phyloP scores from a whole-genome alignment of 2,329 filamentous ascomycete species.

The Amauroascus niger region DNA sequence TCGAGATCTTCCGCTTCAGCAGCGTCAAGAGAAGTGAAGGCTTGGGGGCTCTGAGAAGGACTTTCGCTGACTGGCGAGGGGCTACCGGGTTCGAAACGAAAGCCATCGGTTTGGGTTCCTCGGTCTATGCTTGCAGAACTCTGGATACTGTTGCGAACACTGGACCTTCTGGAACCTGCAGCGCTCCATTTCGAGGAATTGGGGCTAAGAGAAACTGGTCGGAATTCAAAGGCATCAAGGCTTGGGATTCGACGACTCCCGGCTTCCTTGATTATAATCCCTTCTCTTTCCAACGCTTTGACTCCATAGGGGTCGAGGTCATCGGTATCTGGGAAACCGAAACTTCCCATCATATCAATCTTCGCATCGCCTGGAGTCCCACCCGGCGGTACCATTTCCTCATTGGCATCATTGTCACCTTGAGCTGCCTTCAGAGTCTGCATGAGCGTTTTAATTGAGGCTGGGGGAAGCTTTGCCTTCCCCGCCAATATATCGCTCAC shows the following conservation, averaged over 20 bases:
- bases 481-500: slow-evolving; percentile 55
- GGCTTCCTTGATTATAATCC: slow-evolving; percentile 83
- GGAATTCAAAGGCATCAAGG: slow-evolving; percentile 75
- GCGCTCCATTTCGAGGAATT: slow-evolving; percentile 54
- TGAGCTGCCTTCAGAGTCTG: slow-evolving; percentile 84
- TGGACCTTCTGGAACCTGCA: slow-evolving; percentile 53
- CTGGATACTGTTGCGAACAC: slow-evolving; percentile 60
- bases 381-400: slow-evolving; percentile 53
- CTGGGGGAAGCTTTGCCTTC: slow-evolving; percentile 49
- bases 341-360: slow-evolving; percentile 44
- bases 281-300: slow-evolving; percentile 79
- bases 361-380: slow-evolving; percentile 69
- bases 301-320: slow-evolving; percentile 92
- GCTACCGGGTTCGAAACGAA: slow-evolving; percentile 1
- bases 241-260: slow-evolving; percentile 63
- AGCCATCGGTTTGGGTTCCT: slow-evolving; percentile 59
- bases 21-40: neutral
- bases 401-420: slow-evolving; percentile 66
- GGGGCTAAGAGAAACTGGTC: slow-evolving; percentile 65
- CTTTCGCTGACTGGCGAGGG: slow-evolving; percentile 10
- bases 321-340: slow-evolving; percentile 67
- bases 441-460: slow-evolving; percentile 52
- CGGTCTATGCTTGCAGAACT: slow-evolving; percentile 52
- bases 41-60: slow-evolving; percentile 12
- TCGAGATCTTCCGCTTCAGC: neutral